Percentiles rank a stretch among this genome's conserved stretches.
phyloP scores from a whole-genome alignment of 495 filamentous ascomycete species.

The Platismatia glauca region DNA sequence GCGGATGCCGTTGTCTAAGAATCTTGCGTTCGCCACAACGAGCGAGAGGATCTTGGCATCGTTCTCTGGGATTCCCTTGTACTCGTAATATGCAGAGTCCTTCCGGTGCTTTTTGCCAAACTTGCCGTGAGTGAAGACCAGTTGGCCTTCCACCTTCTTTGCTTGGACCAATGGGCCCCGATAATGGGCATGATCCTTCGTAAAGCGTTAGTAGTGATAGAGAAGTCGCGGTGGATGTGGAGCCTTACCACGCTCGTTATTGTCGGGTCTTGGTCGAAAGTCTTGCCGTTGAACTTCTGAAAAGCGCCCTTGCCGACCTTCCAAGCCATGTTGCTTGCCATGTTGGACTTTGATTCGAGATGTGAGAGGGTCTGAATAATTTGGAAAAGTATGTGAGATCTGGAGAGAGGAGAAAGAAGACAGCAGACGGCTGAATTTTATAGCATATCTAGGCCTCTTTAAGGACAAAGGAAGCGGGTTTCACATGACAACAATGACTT shows the following conservation, averaged over 20 bases:
- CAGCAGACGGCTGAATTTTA: not conserved
- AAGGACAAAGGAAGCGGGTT: constrained; percentile 1
- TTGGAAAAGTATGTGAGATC: not conserved
- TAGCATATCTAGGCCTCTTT: not conserved
- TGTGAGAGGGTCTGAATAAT: not conserved
- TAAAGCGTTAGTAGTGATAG: not conserved
- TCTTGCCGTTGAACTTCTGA: constrained; percentile 14
- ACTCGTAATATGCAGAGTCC: constrained; percentile 31
- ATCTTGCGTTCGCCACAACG: constrained; percentile 72
- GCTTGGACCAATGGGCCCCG: not conserved
- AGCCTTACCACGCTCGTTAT: not conserved
- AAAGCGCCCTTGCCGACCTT: constrained; percentile 8
- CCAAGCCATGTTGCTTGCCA: constrained; percentile 10
- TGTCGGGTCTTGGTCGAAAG: not conserved
- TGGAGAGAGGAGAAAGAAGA: not conserved
- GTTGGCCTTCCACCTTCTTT: not conserved
- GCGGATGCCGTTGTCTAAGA: constrained; percentile 52
- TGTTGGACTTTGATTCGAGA: not conserved
- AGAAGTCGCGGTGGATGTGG: not conserved
- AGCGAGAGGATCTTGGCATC: constrained; percentile 71
- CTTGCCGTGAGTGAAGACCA: not conserved
- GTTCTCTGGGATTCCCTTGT: constrained; percentile 63
- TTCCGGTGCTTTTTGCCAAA: constrained; percentile 33
- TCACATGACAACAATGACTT: constrained; percentile 5
- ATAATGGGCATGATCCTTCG: not conserved